These are phyloP conservation scores for Martiniozyma abietophila DNA, from an alignment of 805 yeast genomes.

Conservation along the genomic window DNA sequence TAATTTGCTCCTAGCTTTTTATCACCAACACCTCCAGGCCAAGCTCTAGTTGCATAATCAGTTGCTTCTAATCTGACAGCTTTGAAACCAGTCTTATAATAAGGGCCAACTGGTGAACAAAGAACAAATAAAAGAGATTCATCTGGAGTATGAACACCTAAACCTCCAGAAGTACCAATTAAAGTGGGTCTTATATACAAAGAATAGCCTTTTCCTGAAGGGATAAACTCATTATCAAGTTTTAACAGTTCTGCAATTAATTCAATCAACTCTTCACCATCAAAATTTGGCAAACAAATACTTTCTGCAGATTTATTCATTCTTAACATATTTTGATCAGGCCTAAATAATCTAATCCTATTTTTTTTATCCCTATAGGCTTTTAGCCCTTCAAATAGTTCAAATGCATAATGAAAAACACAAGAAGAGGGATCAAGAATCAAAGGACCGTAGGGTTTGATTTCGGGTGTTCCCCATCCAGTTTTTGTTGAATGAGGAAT, in stretches of 20 bases:
- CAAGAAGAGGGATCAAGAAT: slow-evolving; percentile 79
- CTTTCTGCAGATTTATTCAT: slow-evolving; percentile 83
- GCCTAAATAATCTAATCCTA: slow-evolving; percentile 74
- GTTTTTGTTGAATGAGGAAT: slow-evolving; percentile 65
- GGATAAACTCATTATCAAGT: slow-evolving; percentile 69
- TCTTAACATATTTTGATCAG: slow-evolving; percentile 84
- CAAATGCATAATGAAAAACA: slow-evolving; percentile 92
- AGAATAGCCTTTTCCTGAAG: slow-evolving; percentile 79
- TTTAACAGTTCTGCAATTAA: slow-evolving; percentile 66
- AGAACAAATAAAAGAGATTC: slow-evolving; percentile 77
- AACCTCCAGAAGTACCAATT: slow-evolving; percentile 82
- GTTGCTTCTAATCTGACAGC: slow-evolving; percentile 93
- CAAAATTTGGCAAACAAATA: slow-evolving; percentile 82
- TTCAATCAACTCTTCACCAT: slow-evolving; percentile 63
- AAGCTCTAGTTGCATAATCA: slow-evolving; percentile 91
- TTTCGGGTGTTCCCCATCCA: slow-evolving; percentile 88
- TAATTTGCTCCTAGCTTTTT: slow-evolving; percentile 94
- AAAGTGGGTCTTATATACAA: slow-evolving; percentile 88
- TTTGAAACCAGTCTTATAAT: slow-evolving; percentile 92
- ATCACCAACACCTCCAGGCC: slow-evolving; percentile 99
- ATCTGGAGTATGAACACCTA: slow-evolving; percentile 79
- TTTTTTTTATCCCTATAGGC: slow-evolving; percentile 66
- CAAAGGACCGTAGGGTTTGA: slow-evolving; percentile 73
- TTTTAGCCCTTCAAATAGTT: slow-evolving; percentile 90
- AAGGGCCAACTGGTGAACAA: slow-evolving; percentile 97